These are phyloP conservation scores for Penicillium sp. DNA, from an alignment of 2,329 filamentous ascomycete species.

Conservation along the genomic window DNA sequence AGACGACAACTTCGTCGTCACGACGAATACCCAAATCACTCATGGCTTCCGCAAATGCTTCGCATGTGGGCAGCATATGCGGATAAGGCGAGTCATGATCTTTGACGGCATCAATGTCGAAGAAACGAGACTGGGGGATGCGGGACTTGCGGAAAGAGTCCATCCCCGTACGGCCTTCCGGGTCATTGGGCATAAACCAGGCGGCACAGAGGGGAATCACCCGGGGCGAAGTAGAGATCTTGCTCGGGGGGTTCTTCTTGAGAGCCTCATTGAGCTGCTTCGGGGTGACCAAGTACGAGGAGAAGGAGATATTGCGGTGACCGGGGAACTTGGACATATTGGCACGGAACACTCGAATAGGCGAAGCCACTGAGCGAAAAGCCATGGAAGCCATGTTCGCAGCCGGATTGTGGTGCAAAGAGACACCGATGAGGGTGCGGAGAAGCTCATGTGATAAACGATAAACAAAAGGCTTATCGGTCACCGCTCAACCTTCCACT, in stretches of 20 bases:
- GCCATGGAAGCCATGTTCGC: conserved; percentile 36
- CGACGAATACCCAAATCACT: conserved; percentile 78
- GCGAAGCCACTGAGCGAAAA: conserved; percentile 30
- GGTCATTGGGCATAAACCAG: conserved; percentile 95
- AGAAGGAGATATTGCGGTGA: conserved; percentile 57
- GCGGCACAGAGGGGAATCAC: conserved; percentile 87
- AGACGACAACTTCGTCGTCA: conserved; percentile 90
- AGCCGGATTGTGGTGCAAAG: conserved; percentile 23
- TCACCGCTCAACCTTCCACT: not conserved
- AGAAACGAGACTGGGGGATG: conserved; percentile 89
- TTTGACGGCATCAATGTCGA: conserved; percentile 89
- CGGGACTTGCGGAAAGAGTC: conserved; percentile 77
- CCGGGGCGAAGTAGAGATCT: conserved; percentile 76
- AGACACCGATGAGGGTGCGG: conserved; percentile 14
- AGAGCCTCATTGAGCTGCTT: conserved; percentile 78
- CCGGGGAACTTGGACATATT: conserved; percentile 32
- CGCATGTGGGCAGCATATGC: conserved; percentile 86
- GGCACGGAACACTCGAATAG: conserved; percentile 24
- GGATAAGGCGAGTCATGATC: conserved; percentile 86
- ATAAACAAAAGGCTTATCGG: conserved; percentile 13
- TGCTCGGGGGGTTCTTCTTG: conserved; percentile 74
- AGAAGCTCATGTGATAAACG: conserved; percentile 22
- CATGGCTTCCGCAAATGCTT: conserved; percentile 84
- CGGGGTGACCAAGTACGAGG: conserved; percentile 82
- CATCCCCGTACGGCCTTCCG: conserved; percentile 68